Percentiles rank a stretch among this genome's conserved stretches.
phyloP scores from a whole-genome alignment of 139 green algal genomes.

The Chlamydomonas incerta region DNA sequence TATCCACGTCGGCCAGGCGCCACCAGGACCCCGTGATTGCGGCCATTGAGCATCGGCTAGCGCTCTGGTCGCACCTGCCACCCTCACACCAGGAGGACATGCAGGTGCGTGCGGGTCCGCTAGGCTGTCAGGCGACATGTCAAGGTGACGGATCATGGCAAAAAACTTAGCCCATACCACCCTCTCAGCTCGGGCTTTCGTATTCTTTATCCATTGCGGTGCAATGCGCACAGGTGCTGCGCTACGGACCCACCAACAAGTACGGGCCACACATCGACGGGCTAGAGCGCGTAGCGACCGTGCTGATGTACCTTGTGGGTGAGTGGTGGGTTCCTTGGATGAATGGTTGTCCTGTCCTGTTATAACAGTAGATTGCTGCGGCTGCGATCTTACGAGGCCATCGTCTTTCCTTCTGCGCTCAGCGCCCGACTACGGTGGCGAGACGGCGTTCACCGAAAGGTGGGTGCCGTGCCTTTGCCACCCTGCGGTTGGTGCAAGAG shows the following conservation, averaged over 20 bases:
- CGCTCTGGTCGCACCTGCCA: slow-evolving; percentile 81
- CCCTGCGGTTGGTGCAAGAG: too few species aligned
- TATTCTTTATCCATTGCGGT: too few species aligned
- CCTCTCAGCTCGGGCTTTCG: too few species aligned
- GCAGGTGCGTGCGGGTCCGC: slow-evolving; percentile 57
- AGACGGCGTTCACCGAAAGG: slow-evolving; percentile 68
- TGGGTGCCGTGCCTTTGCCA: too few species aligned
- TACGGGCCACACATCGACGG: slow-evolving; percentile 88
- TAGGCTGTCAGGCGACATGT: not conserved
- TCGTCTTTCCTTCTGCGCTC: not conserved
- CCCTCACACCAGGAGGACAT: slow-evolving; percentile 86
- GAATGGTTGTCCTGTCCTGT: not conserved
- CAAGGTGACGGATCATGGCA: too few species aligned
- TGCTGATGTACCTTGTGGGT: slow-evolving; percentile 86
- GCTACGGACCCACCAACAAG: slow-evolving; percentile 86
- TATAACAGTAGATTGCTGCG: too few species aligned
- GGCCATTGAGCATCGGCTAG: slow-evolving; percentile 74
- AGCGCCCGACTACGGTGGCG: slow-evolving; percentile 60
- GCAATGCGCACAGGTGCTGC: slow-evolving; percentile 60
- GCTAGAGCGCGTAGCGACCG: slow-evolving; percentile 70
- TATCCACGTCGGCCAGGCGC: slow-evolving; percentile 59
- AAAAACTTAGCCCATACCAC: not conserved
- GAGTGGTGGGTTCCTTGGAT: too few species aligned
- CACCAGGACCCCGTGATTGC: slow-evolving; percentile 72
- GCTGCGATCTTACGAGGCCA: too few species aligned